Conservation (phyloP, 345 rosid genomes). For the Conringia planisiliqua region DNA sequence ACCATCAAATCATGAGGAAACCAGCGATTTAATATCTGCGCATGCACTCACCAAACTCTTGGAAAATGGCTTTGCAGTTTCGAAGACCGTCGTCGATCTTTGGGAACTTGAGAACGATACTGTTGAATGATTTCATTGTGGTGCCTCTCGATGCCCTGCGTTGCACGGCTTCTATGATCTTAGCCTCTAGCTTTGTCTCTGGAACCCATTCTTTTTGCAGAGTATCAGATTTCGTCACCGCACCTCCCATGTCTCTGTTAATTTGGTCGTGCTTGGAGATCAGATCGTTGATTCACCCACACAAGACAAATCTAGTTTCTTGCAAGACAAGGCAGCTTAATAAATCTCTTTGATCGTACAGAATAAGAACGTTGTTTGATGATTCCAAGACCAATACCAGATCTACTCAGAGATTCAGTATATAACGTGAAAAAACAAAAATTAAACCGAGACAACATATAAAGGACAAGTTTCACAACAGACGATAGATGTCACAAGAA, state of each 20-base stretch:
- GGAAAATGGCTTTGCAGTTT: conserved; percentile 79
- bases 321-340: conserved; percentile 33
- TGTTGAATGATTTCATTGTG: conserved; percentile 70
- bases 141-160: conserved; percentile 64
- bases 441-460: neutral
- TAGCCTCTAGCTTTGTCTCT: conserved; percentile 81
- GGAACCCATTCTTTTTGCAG: conserved; percentile 43
- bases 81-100: conserved; percentile 77
- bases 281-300: conserved; percentile 9
- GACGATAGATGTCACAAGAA: conserved; percentile 27
- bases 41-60: conserved; percentile 64
- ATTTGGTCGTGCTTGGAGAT: neutral
- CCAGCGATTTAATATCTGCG: neutral
- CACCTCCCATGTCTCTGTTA: conserved; percentile 58
- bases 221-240: conserved; percentile 42
- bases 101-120: conserved; percentile 85
- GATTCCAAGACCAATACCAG: conserved; percentile 6
- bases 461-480: conserved; percentile 15
- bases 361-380: conserved; percentile 3
- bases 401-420: conserved; percentile 16
- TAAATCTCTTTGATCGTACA: neutral
- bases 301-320: conserved; percentile 11
- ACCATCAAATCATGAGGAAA: neutral
- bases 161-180: conserved; percentile 75
- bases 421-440: neutral